A percentile compares a stretch with the other conserved stretches of the same genome.
These are phyloP conservation scores for Omphalotus guepiniiformis DNA, from an alignment of 768 basidiomycete genomes.

Conservation along the genomic window DNA sequence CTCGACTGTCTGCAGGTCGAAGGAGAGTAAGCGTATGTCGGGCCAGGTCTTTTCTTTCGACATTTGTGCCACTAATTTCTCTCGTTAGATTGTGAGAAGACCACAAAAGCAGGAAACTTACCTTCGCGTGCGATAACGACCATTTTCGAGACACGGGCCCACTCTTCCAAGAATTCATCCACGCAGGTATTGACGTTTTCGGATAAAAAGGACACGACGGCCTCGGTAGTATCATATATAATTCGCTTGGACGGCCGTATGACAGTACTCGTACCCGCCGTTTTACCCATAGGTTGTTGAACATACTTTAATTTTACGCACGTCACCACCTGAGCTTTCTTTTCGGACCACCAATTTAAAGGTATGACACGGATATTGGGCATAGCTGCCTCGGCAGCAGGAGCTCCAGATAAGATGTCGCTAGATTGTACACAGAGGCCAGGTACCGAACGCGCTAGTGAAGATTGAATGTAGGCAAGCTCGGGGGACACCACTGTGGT, in stretches of 20 bases:
- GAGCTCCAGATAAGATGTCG: slow-evolving; percentile 76
- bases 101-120: slow-evolving; percentile 24
- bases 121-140: slow-evolving; percentile 90
- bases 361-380: slow-evolving; percentile 87
- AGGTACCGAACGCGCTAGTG: slow-evolving; percentile 74
- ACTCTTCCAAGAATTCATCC: slow-evolving; percentile 87
- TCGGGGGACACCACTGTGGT: slow-evolving; percentile 38
- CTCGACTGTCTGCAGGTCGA: slow-evolving; percentile 90
- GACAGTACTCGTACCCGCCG: slow-evolving; percentile 52
- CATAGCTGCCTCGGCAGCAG: slow-evolving; percentile 90
- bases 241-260: slow-evolving; percentile 86
- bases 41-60: slow-evolving; percentile 65
- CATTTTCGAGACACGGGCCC: slow-evolving; percentile 91
- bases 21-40: slow-evolving; percentile 80
- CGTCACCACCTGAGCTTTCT: slow-evolving; percentile 77
- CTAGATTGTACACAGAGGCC: slow-evolving; percentile 79
- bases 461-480: slow-evolving; percentile 60
- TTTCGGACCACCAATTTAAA: slow-evolving; percentile 87
- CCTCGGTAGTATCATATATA: slow-evolving; percentile 85
- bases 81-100: background rate
- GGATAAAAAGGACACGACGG: slow-evolving; percentile 84
- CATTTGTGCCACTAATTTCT: slow-evolving; percentile 70
- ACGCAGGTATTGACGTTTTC: slow-evolving; percentile 87
- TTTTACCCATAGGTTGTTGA: slow-evolving; percentile 79
- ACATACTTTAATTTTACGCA: slow-evolving; percentile 90